Percentiles rank a stretch among this genome's conserved stretches.
phyloP scores from a whole-genome alignment of 2,329 filamentous ascomycete species.

The Apiospora saccharicola region DNA sequence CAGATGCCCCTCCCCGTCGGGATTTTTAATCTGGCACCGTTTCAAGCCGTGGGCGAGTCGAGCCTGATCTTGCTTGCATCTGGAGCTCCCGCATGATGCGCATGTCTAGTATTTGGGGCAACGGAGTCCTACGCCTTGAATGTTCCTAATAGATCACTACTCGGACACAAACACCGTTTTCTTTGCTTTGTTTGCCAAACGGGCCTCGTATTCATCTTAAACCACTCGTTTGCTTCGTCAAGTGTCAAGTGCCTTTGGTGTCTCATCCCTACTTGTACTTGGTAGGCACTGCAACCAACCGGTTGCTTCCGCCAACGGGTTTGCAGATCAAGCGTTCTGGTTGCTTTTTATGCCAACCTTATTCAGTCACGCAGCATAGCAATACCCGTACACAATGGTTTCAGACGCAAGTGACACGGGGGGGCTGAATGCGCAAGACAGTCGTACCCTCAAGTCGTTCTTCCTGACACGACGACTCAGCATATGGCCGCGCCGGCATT shows the following conservation, averaged over 20 bases:
- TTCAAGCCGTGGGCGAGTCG: not conserved
- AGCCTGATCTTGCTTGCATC: not conserved
- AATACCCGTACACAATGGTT: constrained; percentile 2
- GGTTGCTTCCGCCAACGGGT: constrained; percentile 13
- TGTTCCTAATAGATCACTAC: not conserved
- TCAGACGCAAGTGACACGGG: not conserved
- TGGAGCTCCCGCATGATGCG: not conserved
- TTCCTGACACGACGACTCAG: constrained; percentile 3
- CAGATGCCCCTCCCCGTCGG: constrained; percentile 18
- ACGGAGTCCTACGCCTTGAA: not conserved
- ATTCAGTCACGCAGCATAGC: constrained; percentile 11
- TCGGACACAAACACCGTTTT: not conserved
- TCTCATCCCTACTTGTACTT: not conserved
- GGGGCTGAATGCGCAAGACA: not conserved
- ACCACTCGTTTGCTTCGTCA: constrained; percentile 13
- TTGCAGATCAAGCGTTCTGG: not conserved
- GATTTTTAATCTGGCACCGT: not conserved
- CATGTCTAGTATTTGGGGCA: not conserved
- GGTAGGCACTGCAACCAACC: not conserved
- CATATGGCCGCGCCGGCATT: constrained; percentile 12
- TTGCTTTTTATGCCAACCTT: constrained; percentile 19
- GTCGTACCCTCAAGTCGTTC: constrained; percentile 11
- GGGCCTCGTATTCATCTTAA: not conserved
- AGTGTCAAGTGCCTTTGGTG: constrained; percentile 13
- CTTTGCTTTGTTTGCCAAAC: not conserved